Conservation (phyloP, 2,329 filamentous ascomycete species). For the Sclerotinia trifoliorum region DNA sequence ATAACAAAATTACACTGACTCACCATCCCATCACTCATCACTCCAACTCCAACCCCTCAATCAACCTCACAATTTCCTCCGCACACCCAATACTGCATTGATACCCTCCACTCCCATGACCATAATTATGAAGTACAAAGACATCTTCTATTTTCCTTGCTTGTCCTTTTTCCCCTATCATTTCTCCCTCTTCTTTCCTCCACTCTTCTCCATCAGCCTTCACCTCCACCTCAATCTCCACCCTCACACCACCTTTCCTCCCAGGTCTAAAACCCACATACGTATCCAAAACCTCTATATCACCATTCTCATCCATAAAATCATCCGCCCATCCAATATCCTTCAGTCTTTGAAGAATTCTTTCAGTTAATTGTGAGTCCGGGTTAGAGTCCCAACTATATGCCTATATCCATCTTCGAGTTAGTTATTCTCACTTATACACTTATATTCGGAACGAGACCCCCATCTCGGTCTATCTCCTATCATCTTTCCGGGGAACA, state of each 20-base stretch:
- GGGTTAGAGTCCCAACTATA: background rate
- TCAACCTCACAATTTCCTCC: constrained; percentile 31
- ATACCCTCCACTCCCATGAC: constrained; percentile 48
- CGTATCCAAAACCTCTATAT: background rate
- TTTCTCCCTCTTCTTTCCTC: background rate
- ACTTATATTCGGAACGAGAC: too few species aligned
- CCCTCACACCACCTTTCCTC: background rate
- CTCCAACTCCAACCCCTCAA: constrained; percentile 9
- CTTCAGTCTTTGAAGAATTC: background rate
- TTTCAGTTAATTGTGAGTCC: background rate
- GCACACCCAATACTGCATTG: constrained; percentile 37
- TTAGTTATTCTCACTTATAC: background rate
- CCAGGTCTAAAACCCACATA: constrained; percentile 2
- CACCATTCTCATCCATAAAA: background rate
- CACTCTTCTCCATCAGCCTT: constrained; percentile 2
- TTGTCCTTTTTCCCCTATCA: background rate
- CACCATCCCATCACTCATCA: too few species aligned
- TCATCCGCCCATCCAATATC: background rate
- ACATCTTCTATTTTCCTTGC: constrained; percentile 28
- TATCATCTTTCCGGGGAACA: fast-evolving
- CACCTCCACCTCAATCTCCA: constrained; percentile 33
- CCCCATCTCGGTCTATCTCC: too few species aligned
- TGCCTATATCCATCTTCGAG: background rate
- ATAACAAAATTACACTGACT: too few species aligned
- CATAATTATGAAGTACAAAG: constrained; percentile 48